Percentiles rank a stretch among this genome's conserved stretches.
Evolutionary conservation across 441 rosid species (phyloP).

Genomic region (Adansonia gregorii): DNA sequence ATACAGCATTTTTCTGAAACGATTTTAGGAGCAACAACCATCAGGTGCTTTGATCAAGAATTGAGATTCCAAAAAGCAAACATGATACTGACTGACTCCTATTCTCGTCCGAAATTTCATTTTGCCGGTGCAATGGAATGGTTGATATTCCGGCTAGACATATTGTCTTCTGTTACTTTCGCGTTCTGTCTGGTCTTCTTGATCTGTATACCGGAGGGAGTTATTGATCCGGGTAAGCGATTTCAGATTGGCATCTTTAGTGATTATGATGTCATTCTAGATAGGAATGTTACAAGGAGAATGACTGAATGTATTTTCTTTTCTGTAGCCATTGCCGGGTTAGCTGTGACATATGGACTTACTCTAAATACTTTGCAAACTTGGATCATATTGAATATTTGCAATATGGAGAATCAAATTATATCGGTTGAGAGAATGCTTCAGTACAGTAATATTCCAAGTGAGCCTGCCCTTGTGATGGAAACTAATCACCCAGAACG

Average conservation of each 20-base stretch:
- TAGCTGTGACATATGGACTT: slow-evolving; percentile 86
- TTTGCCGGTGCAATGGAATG: slow-evolving; percentile 81
- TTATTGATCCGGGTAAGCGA: slow-evolving; percentile 74
- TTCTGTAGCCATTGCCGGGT: slow-evolving; percentile 72
- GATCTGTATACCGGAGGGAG: slow-evolving; percentile 64
- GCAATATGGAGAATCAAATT: slow-evolving; percentile 73
- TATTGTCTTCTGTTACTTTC: slow-evolving; percentile 72
- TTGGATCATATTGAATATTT: slow-evolving; percentile 61
- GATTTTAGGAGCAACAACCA: slow-evolving; percentile 76
- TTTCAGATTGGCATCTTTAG: not conserved
- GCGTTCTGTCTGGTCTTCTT: slow-evolving; percentile 69
- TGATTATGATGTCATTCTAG: not conserved
- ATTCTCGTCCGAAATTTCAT: slow-evolving; percentile 75
- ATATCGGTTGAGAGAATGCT: slow-evolving; percentile 90
- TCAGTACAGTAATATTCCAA: slow-evolving; percentile 68
- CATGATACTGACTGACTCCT: slow-evolving; percentile 69
- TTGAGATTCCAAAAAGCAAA: slow-evolving; percentile 63
- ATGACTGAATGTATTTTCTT: not conserved
- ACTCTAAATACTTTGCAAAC: slow-evolving; percentile 74
- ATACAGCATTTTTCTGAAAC: slow-evolving; percentile 94
- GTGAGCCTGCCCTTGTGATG: slow-evolving; percentile 83
- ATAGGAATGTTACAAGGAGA: not conserved
- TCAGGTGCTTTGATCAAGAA: slow-evolving; percentile 84
- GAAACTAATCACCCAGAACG: slow-evolving; percentile 55
- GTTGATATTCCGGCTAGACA: slow-evolving; percentile 81